A percentile compares a stretch with the other conserved stretches of the same genome.
phyloP scores from a whole-genome alignment of 768 basidiomycete species.

The Phaffia australis region DNA sequence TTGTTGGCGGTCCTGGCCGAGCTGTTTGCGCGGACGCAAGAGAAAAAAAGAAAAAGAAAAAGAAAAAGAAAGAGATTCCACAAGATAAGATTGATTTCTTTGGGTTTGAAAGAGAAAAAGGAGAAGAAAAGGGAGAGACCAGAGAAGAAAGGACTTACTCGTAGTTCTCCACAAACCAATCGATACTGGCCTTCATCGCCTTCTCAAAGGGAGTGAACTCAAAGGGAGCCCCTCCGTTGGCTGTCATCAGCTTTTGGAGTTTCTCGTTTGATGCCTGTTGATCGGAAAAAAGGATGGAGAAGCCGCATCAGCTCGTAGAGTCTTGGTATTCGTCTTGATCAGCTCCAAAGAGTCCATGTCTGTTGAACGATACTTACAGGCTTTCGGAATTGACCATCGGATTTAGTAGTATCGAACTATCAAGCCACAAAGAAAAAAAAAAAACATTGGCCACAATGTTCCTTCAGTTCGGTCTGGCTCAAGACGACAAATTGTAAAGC shows the following conservation, averaged over 20 bases:
- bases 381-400: slow-evolving; percentile 93
- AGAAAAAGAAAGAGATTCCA: too few relatives aligned
- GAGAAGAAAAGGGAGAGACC: too few relatives aligned
- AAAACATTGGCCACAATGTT: not conserved
- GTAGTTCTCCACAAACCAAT: slow-evolving; percentile 81
- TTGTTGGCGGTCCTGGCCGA: too few relatives aligned
- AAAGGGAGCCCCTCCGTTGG: slow-evolving; percentile 49
- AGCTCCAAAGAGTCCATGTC: too few relatives aligned
- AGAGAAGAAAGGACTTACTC: slow-evolving; percentile 33
- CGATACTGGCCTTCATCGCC: slow-evolving; percentile 64
- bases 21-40: too few relatives aligned
- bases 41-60: too few relatives aligned
- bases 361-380: slow-evolving; percentile 39
- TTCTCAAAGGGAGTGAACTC: slow-evolving; percentile 82
- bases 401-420: slow-evolving; percentile 70
- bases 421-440: slow-evolving; percentile 7
- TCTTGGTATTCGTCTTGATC: too few relatives aligned
- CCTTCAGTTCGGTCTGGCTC: not conserved
- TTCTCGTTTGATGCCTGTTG: slow-evolving; percentile 70
- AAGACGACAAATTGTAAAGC: not conserved
- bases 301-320: too few relatives aligned
- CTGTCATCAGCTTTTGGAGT: slow-evolving; percentile 52
- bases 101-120: too few relatives aligned
- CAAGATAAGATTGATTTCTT: too few relatives aligned
- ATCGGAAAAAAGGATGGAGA: too few relatives aligned